Evolutionary conservation across 495 filamentous ascomycete genomes (phyloP), one percentile per base, ranked within the genome.

Genomic region (Penicillium coprophilum): DNA sequence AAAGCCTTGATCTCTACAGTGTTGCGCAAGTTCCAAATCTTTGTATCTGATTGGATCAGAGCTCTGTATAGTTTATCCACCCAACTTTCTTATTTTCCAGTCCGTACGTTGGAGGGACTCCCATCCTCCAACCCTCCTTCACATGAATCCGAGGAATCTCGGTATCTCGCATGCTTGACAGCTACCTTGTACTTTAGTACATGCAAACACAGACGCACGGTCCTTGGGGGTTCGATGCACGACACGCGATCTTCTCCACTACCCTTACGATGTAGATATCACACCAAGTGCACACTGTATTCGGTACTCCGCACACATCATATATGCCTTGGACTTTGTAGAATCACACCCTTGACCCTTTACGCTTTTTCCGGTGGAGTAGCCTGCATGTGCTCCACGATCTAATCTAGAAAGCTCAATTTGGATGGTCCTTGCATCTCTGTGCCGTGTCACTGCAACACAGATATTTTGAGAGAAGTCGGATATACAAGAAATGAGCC

Each of bases 81-180:
- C 12, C 43, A 43, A 41, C 36, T 27, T 43, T 43, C n/a, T 19
- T 34, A 10, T 30, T 19, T 24, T 46, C 44, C 24, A 31, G 6
- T 41, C 39, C 6, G 19, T 41, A 43, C n/a, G n/a, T n/a, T n/a
- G n/a, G n/a, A n/a, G n/a, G n/a, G n/a, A n/a, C n/a, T n/a, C n/a
- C n/a, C n/a, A n/a, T n/a, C n/a, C n/a, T n/a, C n/a, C n/a, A n/a
- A n/a, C n/a, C n/a, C 19, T 21, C 61, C 28, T 53, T 61, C 64
- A 67, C 61, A 62, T 64, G 61, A 67, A 61, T 34, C 59, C 59
- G 61, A 56, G 34, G 28, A 54, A 50, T 50, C 30, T 50, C 62
- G 59, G 57, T 61, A 60, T 60, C 61, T 64, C 43, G 61, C 64
- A 64, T 65, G 57, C 59, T 62, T 63, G 62, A 62, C 62, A 65